Conservation (phyloP, 306 rosid genomes). For the Cucumis hystrix region DNA sequence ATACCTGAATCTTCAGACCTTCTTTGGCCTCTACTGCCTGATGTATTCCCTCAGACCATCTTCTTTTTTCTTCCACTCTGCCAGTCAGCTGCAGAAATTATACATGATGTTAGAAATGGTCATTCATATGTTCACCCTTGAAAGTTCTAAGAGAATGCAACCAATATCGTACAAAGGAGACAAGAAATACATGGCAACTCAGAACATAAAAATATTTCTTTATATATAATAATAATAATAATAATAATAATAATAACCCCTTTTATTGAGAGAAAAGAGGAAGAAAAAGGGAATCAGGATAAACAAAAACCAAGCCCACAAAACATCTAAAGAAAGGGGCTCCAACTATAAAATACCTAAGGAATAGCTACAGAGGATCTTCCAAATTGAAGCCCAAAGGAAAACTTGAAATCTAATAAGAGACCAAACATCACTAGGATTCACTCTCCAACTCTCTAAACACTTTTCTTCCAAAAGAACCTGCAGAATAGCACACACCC, state of each 20-base stretch:
- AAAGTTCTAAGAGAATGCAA: background rate
- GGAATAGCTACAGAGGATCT: background rate
- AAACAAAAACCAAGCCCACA: background rate
- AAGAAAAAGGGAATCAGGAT: background rate
- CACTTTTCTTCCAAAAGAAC: too few relatives aligned
- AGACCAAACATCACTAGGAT: background rate
- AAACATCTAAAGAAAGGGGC: background rate
- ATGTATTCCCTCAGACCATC: constrained; percentile 99
- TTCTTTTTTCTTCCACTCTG: constrained; percentile 91
- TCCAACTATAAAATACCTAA: background rate
- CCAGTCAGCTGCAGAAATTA: constrained; percentile 60
- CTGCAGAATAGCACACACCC: too few relatives aligned
- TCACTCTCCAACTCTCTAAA: too few relatives aligned
- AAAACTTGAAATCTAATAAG: background rate
- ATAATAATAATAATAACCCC: too few relatives aligned
- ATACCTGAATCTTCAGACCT: constrained; percentile 88
- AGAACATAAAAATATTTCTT: background rate
- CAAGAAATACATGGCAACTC: background rate
- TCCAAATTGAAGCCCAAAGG: background rate
- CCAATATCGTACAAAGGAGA: background rate
- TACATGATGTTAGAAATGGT: constrained; percentile 5
- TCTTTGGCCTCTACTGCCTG: constrained; percentile 99
- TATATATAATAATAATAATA: too few relatives aligned
- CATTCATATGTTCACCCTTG: background rate
- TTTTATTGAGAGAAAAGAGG: background rate